Evolutionary conservation across 345 rosid species (phyloP), one percentile per base, ranked within the genome.

Genomic region (Gynandropsis gynandra): DNA sequence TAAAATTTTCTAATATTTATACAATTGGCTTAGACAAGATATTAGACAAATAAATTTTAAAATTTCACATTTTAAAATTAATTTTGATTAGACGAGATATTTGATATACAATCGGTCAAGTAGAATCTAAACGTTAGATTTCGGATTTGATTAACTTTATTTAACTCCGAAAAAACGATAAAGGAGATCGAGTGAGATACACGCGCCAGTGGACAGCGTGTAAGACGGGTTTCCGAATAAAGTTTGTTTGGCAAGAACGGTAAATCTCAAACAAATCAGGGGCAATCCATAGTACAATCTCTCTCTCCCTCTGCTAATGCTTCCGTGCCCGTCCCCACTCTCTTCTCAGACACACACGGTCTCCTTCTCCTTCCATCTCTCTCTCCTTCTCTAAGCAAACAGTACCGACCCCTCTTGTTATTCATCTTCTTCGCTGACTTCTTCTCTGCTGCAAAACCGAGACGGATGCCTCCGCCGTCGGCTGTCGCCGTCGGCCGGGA

Each of bases 401-500:
- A 31, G 52, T 47, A 35, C 54, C 69, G 21, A 59, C 52, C 32
- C 33, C 44, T 39, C 47, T 39, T 39, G 48, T 35, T 34, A 27
- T 46, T 17, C 52, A 4, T 29, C 54, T 47, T 37, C 48, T 16
- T 42, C 39, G 42, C 35, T 47, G 21, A 63, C 67, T 60, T 54
- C 42, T 58, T 17, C 50, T 4, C 31, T 16, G 17, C 24, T 24
- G 17, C 13, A 55, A 72, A 62, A 69, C 75, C 62, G 42, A 34
- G 42, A 19, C 65, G 42, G 13, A 73, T 74, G 78, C 67, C 67
- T 49, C 72, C 64, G 5, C 55, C 67, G 47, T 48, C 67, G 31
- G 40, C 57, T 13, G 11, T 57, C 31, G 41, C 63, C 39, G 9
- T 6, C 45, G 69, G 37, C 50, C 66, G 83, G 53, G 59, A 31